Percentiles rank a stretch among this genome's conserved stretches.
phyloP scores from a whole-genome alignment of 164 flowering plant species.

The Magnolia sinica region DNA sequence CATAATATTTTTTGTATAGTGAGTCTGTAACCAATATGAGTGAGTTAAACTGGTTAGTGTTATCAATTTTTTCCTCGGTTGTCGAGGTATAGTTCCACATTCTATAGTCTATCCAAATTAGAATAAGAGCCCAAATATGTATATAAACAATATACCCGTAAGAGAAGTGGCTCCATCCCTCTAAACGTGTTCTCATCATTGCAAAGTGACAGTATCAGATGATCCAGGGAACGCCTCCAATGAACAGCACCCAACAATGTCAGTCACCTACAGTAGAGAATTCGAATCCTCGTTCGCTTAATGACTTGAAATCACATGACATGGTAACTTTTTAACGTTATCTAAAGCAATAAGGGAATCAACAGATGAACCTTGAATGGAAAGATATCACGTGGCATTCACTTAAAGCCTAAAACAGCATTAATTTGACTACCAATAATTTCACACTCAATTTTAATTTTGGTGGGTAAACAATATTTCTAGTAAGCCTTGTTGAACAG shows the following conservation, averaged over 20 bases:
- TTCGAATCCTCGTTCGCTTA: background rate
- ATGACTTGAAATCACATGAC: background rate
- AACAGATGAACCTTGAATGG: background rate
- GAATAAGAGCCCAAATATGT: background rate
- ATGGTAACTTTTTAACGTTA: background rate
- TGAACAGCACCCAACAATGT: slow-evolving; percentile 88
- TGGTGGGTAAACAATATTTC: no score
- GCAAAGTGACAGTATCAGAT: slow-evolving; percentile 67
- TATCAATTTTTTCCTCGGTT: no score
- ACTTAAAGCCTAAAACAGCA: no score
- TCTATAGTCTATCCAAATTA: background rate
- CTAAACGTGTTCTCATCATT: slow-evolving; percentile 47
- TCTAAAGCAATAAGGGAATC: background rate
- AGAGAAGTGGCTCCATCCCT: slow-evolving; percentile 85
- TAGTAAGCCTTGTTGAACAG: no score
- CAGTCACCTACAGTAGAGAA: slow-evolving; percentile 59
- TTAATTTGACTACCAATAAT: no score
- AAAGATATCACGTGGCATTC: no score
- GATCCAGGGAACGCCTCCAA: slow-evolving; percentile 89
- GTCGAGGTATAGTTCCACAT: background rate
- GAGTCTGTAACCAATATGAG: no score
- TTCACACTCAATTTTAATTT: no score
- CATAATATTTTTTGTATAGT: no score
- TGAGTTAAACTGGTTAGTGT: no score
- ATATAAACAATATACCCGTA: slow-evolving; percentile 51